Evolutionary conservation across 768 basidiomycete species (phyloP).

Genomic region (Erythrobasidium yunnanense): DNA sequence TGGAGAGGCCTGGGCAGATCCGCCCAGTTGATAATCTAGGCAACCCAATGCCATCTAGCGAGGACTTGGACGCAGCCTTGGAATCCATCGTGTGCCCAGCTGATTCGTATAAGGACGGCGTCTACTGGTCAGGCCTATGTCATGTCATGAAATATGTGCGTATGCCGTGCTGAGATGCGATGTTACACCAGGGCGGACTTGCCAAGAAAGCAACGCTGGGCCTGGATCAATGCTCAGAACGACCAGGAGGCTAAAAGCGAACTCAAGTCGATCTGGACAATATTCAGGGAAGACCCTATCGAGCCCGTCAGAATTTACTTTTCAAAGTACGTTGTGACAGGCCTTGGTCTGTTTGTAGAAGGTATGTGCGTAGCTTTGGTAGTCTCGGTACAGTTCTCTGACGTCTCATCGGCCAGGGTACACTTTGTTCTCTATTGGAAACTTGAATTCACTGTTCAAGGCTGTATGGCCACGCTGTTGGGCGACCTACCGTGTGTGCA

Average conservation of each 20-base stretch:
- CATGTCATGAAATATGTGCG: neutral
- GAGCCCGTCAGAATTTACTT: neutral
- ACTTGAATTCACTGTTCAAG: neutral
- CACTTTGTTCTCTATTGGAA: slow-evolving; percentile 2
- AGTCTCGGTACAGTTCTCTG: neutral
- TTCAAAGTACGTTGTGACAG: neutral
- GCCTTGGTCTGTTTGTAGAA: slow-evolving; percentile 6
- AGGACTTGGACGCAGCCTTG: too few relatives aligned
- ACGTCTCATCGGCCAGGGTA: neutral
- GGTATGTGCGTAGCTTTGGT: neutral
- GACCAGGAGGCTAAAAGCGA: slow-evolving; percentile 36
- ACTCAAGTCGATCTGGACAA: neutral
- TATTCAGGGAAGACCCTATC: slow-evolving; percentile 8
- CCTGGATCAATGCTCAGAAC: slow-evolving; percentile 39
- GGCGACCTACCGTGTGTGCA: neutral
- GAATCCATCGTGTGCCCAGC: too few relatives aligned
- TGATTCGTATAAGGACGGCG: slow-evolving; percentile 37
- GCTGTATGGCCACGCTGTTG: slow-evolving; percentile 6
- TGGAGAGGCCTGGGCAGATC: too few relatives aligned
- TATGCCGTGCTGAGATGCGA: slow-evolving; percentile 39
- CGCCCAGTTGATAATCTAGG: too few relatives aligned
- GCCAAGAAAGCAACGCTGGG: slow-evolving; percentile 35
- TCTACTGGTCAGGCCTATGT: slow-evolving; percentile 36
- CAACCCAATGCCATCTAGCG: too few relatives aligned
- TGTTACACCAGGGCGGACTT: too few relatives aligned